Evolutionary conservation across 306 rosid genomes (phyloP).

Genomic region (Boehmeria nivea): DNA sequence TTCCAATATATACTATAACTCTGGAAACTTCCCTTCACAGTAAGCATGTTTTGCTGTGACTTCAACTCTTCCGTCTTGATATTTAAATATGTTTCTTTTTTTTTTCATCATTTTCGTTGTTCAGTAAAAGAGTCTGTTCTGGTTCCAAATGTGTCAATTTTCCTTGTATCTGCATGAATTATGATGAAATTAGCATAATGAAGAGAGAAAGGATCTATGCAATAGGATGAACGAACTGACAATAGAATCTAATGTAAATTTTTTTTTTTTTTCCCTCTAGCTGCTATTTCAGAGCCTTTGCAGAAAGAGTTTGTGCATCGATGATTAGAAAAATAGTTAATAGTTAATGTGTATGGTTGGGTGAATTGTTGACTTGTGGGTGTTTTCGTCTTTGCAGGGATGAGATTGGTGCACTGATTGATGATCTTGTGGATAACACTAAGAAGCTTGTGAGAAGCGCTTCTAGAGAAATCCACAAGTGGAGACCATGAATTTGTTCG

Average conservation of each 20-base stretch:
- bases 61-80: too few relatives aligned
- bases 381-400: conserved; percentile 35
- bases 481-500: conserved; percentile 49
- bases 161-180: background rate
- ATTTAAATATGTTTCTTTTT: conserved; percentile 36
- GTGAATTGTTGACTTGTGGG: background rate
- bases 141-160: too few relatives aligned
- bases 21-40: conserved; percentile 44
- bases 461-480: conserved; percentile 66
- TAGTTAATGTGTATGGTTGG: background rate
- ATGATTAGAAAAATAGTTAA: too few relatives aligned
- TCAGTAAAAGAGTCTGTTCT: background rate
- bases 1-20: conserved; percentile 41
- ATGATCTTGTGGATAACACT: conserved; percentile 55
- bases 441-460: conserved; percentile 64
- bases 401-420: conserved; percentile 62
- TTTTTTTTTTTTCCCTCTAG: too few relatives aligned
- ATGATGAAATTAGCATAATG: too few relatives aligned
- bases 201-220: too few relatives aligned
- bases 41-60: conserved; percentile 45
- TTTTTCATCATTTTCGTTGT: background rate
- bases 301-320: too few relatives aligned
- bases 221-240: too few relatives aligned
- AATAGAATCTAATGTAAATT: too few relatives aligned
- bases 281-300: too few relatives aligned